phyloP scores from a whole-genome alignment of 768 basidiomycete genomes.

The Tulasnella sp. region DNA sequence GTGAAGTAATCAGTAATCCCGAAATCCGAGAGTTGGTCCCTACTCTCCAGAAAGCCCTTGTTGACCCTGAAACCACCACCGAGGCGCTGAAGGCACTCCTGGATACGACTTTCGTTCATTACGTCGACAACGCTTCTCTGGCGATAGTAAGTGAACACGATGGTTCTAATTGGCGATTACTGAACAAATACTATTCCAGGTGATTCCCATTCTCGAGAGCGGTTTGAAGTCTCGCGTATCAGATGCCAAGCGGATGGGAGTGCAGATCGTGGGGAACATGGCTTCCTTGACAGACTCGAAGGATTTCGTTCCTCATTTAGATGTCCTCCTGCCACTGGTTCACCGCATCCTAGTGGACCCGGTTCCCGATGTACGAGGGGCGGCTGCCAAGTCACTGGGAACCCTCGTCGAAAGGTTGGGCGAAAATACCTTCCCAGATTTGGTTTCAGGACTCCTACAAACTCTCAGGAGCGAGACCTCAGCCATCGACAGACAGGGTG shows the following conservation, averaged over 20 bases:
- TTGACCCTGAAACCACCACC: constrained; percentile 90
- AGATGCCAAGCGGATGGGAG: constrained; percentile 93
- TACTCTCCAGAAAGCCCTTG: constrained; percentile 88
- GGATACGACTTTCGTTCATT: constrained; percentile 96
- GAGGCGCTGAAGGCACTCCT: constrained; percentile 82
- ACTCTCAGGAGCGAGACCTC: constrained; percentile 91
- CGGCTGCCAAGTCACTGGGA: constrained; percentile 94
- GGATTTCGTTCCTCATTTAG: constrained; percentile 95
- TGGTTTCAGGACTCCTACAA: constrained; percentile 85
- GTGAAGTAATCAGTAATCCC: constrained; percentile 97
- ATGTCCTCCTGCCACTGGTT: constrained; percentile 83
- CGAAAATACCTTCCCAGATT: constrained; percentile 91
- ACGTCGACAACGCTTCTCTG: constrained; percentile 95
- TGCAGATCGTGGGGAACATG: constrained; percentile 97
- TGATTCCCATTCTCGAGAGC: constrained; percentile 92
- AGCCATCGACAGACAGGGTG: constrained; percentile 96
- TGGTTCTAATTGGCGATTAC: constrained; percentile 5
- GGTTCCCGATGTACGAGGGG: constrained; percentile 96
- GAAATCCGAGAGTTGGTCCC: constrained; percentile 93
- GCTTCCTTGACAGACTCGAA: constrained; percentile 85
- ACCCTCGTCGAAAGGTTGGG: constrained; percentile 96
- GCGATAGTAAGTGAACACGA: constrained; percentile 67
- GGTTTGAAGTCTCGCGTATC: constrained; percentile 90
- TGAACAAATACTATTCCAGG: constrained; percentile 49
- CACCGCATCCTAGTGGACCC: constrained; percentile 94